A percentile compares a stretch with the other conserved stretches of the same genome.
Conservation (phyloP, 2,329 filamentous ascomycete species). For the Huntiella abstrusa region DNA sequence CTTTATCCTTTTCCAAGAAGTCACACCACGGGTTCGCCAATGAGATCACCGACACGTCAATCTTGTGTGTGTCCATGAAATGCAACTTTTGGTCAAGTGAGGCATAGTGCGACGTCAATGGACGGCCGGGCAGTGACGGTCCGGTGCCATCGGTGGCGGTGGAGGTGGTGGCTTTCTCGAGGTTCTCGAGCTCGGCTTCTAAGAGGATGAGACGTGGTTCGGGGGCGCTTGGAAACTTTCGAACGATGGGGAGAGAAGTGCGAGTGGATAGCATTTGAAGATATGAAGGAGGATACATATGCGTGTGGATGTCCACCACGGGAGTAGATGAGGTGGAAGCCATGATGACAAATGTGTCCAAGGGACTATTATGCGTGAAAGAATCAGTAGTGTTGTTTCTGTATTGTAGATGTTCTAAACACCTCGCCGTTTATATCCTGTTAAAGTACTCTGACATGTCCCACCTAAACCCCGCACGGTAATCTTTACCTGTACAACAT, state of each 20-base stretch:
- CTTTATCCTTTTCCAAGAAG: slow-evolving; percentile 44
- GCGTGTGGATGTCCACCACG: slow-evolving; percentile 49
- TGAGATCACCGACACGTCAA: slow-evolving; percentile 68
- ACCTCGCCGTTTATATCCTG: no score
- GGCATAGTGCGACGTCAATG: slow-evolving; percentile 68
- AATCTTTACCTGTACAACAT: no score
- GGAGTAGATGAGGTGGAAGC: slow-evolving; percentile 17
- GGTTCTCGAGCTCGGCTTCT: slow-evolving; percentile 26
- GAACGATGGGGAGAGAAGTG: slow-evolving; percentile 48
- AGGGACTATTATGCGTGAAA: no score
- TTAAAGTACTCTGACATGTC: no score
- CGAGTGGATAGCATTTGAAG: slow-evolving; percentile 40
- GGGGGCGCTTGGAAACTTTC: slow-evolving; percentile 36
- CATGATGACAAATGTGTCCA: slow-evolving; percentile 15
- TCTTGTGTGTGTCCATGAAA: slow-evolving; percentile 75
- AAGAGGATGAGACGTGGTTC: slow-evolving; percentile 50
- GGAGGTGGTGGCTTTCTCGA: slow-evolving; percentile 25
- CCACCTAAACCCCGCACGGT: no score
- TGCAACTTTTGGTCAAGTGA: slow-evolving; percentile 61
- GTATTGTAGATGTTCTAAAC: no score
- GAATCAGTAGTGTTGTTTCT: no score
- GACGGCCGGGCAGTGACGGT: slow-evolving; percentile 50
- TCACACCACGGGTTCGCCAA: slow-evolving; percentile 91
- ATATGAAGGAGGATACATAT: slow-evolving; percentile 50
- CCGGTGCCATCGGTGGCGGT: slow-evolving; percentile 17